Percentiles rank a stretch among this genome's conserved stretches.
These are phyloP conservation scores for Passiflora organensis DNA, from an alignment of 345 rosid species.

Conservation along the genomic window DNA sequence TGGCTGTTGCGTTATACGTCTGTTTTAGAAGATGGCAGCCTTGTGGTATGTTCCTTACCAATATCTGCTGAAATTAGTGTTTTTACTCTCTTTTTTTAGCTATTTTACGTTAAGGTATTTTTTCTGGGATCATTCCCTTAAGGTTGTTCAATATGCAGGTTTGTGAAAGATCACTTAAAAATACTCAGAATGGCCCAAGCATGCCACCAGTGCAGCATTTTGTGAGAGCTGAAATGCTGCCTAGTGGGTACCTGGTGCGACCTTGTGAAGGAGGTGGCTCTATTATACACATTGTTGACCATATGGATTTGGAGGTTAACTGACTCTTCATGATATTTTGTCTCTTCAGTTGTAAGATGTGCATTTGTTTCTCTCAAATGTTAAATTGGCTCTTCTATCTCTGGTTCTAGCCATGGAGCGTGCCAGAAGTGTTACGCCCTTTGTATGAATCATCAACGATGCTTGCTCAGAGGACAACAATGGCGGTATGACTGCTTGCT, in stretches of 20 bases:
- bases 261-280: constrained; percentile 99
- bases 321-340: background rate
- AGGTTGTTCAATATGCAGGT: constrained; percentile 37
- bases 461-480: constrained; percentile 95
- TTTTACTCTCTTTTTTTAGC: background rate
- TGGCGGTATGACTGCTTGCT: constrained; percentile 60
- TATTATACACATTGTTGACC: constrained; percentile 92
- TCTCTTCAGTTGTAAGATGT: background rate
- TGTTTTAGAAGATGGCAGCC: constrained; percentile 97
- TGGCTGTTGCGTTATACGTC: constrained; percentile 97
- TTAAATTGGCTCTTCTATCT: constrained; percentile 16
- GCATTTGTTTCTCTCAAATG: background rate
- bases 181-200: constrained; percentile 92
- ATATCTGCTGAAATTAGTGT: background rate
- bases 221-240: constrained; percentile 98
- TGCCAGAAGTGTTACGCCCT: constrained; percentile 96
- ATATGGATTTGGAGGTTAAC: constrained; percentile 91
- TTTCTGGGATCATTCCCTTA: background rate
- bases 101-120: background rate
- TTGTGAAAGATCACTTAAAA: constrained; percentile 92
- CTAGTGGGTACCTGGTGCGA: constrained; percentile 90
- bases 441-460: constrained; percentile 89
- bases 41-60: constrained; percentile 56
- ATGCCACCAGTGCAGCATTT: constrained; percentile 96
- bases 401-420: constrained; percentile 84